These are phyloP conservation scores for Jacaranda copaia DNA, from an alignment of 257 asterid genomes.

Conservation along the genomic window DNA sequence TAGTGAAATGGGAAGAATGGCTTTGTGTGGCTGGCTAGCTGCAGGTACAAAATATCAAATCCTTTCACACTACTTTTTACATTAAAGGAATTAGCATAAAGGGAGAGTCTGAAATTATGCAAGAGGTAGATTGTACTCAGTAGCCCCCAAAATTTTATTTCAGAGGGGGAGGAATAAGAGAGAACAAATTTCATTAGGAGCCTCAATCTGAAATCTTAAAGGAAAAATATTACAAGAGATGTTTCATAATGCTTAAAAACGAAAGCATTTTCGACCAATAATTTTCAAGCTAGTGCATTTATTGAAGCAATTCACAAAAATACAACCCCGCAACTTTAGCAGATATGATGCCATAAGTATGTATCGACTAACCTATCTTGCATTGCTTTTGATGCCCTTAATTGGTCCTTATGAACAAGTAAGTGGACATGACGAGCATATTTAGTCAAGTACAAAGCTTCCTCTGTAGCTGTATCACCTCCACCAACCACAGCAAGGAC, in stretches of 20 bases:
- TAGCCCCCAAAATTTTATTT: too few relatives aligned
- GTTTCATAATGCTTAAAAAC: background rate
- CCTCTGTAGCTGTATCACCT: constrained; percentile 99
- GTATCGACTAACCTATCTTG: constrained; percentile 81
- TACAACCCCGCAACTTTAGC: constrained; percentile 9
- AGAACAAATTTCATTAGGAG: background rate
- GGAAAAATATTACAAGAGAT: background rate
- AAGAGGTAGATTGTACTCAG: too few relatives aligned
- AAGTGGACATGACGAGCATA: constrained; percentile 99
- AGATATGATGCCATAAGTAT: constrained; percentile 6
- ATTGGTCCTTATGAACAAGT: constrained; percentile 90
- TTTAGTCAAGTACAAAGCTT: constrained; percentile 94
- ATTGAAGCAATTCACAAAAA: constrained; percentile 2
- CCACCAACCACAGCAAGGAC: constrained; percentile 99
- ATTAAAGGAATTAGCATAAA: too few relatives aligned
- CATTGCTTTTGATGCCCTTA: constrained; percentile 98
- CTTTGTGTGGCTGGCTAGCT: too few relatives aligned
- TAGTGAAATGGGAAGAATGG: too few relatives aligned
- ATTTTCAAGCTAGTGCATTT: background rate
- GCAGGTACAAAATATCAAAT: too few relatives aligned
- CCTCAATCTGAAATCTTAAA: background rate
- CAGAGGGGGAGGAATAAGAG: too few relatives aligned
- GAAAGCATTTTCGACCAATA: constrained; percentile 7
- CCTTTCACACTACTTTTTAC: too few relatives aligned
- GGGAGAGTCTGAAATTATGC: too few relatives aligned